Evolutionary conservation across 495 filamentous ascomycete species (phyloP), one percentile per base, ranked within the genome.

Genomic region (Neurospora sp.): DNA sequence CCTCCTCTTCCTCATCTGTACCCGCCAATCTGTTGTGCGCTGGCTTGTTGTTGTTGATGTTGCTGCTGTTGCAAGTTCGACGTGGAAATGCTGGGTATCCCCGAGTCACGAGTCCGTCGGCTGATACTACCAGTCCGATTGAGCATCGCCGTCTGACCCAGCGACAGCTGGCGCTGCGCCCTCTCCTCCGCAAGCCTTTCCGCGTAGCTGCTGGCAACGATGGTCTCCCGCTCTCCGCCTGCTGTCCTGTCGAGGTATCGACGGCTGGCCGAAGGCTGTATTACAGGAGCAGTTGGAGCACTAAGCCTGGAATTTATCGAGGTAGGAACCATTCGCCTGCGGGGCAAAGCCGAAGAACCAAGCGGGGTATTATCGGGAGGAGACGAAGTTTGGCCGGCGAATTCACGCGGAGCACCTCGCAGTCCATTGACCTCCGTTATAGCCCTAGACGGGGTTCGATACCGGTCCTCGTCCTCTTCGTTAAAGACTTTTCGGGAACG

Each of bases 401-500:
- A 79, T 39, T 85, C 83, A n/a, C 82, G 81, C 18, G 77, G 73
- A 31, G 72, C 59, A 10, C 75, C 71, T 48, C 82, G 78, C 66
- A 76, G 73, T 48, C 78, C 81, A 20, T 84, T 84, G n/a, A 89
- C 80, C 70, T 90, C 89, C 12, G 89, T 90, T n/a, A 81, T 78
- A 0, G 89, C 89, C 14, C 89, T 78, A 4, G 87, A 89, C 0
- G 87, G 87, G 14, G 84, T 83, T 6, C 88, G 85, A 77, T 85
- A 86, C 46, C 85, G 80, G 5, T 77, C 75, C 18, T 86, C 86
- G 27, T 87, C 85, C 7, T 85, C 80, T 12, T 85, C 82, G 8
- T 84, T 83, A 37, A 85, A 76, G 38, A 82, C 84, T 10, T 77
- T 79, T 6, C 83, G 85, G 69, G 37, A 79, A 72, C 78, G 82